Percentiles rank a stretch among this genome's conserved stretches.
phyloP scores from a whole-genome alignment of 345 rosid genomes.

The Lepidium africanum region DNA sequence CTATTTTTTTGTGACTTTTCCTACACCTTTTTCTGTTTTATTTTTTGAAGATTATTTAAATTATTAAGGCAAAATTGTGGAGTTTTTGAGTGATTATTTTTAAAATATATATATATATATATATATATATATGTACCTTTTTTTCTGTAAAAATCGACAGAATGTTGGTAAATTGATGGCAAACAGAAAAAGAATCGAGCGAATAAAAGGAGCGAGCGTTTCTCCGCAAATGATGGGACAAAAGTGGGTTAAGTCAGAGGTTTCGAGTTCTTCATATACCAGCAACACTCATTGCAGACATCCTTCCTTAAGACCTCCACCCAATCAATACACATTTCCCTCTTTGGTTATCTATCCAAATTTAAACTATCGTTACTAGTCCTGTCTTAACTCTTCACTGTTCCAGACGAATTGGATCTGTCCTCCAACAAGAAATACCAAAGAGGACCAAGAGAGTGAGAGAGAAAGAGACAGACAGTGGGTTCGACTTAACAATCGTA shows the following conservation, averaged over 20 bases:
- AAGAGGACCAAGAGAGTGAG: neutral
- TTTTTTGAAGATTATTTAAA: too few species aligned
- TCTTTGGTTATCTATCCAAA: too few species aligned
- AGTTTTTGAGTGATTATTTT: too few species aligned
- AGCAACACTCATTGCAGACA: neutral
- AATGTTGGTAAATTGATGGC: too few species aligned
- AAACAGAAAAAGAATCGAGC: neutral
- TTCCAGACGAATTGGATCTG: constrained; percentile 6
- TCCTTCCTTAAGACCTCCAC: constrained; percentile 3
- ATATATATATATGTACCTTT: too few species aligned
- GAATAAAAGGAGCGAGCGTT: neutral
- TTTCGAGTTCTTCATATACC: neutral
- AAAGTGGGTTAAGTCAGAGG: constrained; percentile 11
- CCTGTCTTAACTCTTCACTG: neutral
- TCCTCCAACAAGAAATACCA: neutral
- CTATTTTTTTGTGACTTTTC: too few species aligned
- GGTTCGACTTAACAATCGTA: neutral
- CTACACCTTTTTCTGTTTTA: too few species aligned
- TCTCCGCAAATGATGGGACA: constrained; percentile 25
- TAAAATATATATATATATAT: too few species aligned
- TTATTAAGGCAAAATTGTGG: too few species aligned
- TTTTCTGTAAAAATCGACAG: neutral
- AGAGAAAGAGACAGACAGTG: neutral
- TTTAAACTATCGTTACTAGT: neutral
- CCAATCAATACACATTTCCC: neutral